Base-by-base conservation (phyloP, 176 grass and related monocot species). In the Panicum miliaceum region DNA sequence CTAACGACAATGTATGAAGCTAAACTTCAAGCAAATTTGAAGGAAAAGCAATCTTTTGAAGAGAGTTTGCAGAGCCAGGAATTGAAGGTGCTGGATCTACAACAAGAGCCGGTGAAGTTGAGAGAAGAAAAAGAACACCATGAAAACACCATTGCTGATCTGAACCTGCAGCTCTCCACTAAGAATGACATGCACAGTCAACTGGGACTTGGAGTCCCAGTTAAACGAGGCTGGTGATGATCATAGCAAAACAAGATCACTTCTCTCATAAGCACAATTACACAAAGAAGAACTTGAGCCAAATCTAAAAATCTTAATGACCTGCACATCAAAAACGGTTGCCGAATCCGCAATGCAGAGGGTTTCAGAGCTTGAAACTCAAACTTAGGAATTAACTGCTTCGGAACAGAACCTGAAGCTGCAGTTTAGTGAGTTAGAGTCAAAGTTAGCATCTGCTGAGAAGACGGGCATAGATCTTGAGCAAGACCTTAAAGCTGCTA, bases 251-350 rank as follows among this genome's bases (percentile, higher is more conserved):
- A 90, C 87, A 77, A 83, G 83, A 52, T 85, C 84, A 68, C 82
- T 91, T 82, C 85, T 98, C 23, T 86, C 85, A 42, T 82, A 95
- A 75, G 79, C 89, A 84, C 80, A 93, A 34, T 86, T 77, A 75
- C 84, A 92, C 77, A 98, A 87, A 82, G 93, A 90, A 37, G 91
- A 94, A 65, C 73, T 96, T 25, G 89, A 96, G 72, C 41, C 88
- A 77, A 92, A 92, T 81, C 51, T 96, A 72, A 87, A 79, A 61
- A 83, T 68, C 83, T 96, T 60, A 83, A 79, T 76, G 89, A 94
- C 14, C 76, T 86, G 27, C 89, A 99, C 85, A 88, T 88, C 85
- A 36, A 90, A 79, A 88, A 86, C 76, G 90, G 27, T 43, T 85
- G 63, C 65, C 8, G 87, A 90, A 69, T 82, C 85, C 23, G 56